Percentiles rank a stretch among this genome's conserved stretches.
Conservation (phyloP, 805 yeast genomes). For the Lipomyces japonicus region DNA sequence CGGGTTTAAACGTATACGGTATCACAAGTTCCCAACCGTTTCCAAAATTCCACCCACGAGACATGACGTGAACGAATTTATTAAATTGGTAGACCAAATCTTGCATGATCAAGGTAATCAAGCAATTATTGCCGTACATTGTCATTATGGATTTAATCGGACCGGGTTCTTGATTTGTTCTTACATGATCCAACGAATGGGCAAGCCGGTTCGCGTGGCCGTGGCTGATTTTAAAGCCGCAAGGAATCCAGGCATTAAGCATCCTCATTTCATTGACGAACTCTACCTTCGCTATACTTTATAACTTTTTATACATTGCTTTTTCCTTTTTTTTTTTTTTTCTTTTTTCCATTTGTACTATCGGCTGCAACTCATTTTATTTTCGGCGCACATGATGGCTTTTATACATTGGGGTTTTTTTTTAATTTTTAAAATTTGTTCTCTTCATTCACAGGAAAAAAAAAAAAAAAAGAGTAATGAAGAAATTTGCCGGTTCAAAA, state of each 20-base stretch:
- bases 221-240: slow-evolving; percentile 55
- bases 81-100: slow-evolving; percentile 51
- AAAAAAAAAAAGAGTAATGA: no score
- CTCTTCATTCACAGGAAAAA: no score
- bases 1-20: slow-evolving; percentile 50
- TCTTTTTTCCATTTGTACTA: no score
- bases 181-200: slow-evolving; percentile 57
- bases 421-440: no score
- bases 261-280: slow-evolving; percentile 72
- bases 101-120: slow-evolving; percentile 23
- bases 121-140: slow-evolving; percentile 57
- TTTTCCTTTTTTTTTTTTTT: no score
- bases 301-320: no score
- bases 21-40: slow-evolving; percentile 72
- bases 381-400: no score
- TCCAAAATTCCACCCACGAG: slow-evolving; percentile 71
- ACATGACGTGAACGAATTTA: slow-evolving; percentile 54
- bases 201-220: slow-evolving; percentile 61
- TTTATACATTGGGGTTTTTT: no score
- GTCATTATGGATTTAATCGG: slow-evolving; percentile 78
- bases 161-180: slow-evolving; percentile 73
- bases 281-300: slow-evolving; percentile 55
- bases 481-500: neutral
- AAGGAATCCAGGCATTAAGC: slow-evolving; percentile 69
- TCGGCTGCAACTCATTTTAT: no score